These are phyloP conservation scores for Globisporangium polare DNA, from an alignment of 352 stramenopile genomes.

Conservation along the genomic window DNA sequence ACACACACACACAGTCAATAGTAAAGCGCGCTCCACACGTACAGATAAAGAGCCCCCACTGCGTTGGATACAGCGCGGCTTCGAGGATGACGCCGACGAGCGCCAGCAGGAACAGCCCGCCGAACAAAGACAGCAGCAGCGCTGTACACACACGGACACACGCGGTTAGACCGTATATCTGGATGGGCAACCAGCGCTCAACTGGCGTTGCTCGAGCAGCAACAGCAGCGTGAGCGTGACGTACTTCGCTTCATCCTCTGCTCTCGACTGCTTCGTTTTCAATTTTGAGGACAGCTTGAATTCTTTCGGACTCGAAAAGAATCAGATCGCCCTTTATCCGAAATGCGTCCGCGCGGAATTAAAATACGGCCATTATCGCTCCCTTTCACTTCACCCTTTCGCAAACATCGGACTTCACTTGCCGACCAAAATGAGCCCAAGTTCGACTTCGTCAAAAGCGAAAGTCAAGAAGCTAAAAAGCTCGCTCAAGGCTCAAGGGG, in stretches of 20 bases:
- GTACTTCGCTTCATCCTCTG: slow-evolving; percentile 3
- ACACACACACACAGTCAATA: not conserved
- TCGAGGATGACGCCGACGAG: slow-evolving; percentile 53
- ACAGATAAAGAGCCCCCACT: slow-evolving; percentile 70
- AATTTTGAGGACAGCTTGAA: no score
- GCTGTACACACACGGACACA: slow-evolving; percentile 15
- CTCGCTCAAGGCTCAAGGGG: no score
- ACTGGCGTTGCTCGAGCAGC: not conserved
- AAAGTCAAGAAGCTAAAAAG: no score
- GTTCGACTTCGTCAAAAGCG: no score
- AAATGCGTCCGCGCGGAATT: no score
- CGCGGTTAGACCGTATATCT: not conserved
- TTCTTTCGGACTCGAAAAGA: no score
- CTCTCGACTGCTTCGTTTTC: not conserved
- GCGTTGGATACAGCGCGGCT: slow-evolving; percentile 50
- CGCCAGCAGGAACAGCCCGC: slow-evolving; percentile 50
- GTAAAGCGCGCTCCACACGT: not conserved
- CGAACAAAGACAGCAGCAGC: slow-evolving; percentile 34
- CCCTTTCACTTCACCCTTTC: no score
- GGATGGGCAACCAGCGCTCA: not conserved
- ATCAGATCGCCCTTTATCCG: no score
- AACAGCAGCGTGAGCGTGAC: not conserved
- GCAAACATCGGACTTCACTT: no score
- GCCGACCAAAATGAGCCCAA: no score
- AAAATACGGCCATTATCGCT: no score